These are phyloP conservation scores for Miscanthus lutarioriparius DNA, from an alignment of 176 grass and related monocot genomes.

Conservation along the genomic window DNA sequence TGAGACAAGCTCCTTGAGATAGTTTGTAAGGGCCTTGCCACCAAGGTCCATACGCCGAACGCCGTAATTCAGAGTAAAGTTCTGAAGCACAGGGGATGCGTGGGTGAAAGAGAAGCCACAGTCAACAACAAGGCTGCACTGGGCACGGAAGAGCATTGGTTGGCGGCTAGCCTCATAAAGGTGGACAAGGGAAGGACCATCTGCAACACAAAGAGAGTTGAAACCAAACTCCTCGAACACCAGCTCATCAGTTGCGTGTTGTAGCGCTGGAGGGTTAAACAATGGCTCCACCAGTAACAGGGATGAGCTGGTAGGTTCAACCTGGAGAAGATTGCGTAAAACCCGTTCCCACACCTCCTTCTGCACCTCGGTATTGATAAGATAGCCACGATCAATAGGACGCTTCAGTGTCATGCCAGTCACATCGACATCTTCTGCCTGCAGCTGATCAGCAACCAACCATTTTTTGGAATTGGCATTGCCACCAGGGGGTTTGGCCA, in stretches of 20 bases:
- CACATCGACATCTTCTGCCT: conserved; percentile 66
- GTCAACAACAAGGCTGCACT: conserved; percentile 89
- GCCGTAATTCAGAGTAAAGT: conserved; percentile 86
- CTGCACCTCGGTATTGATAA: conserved; percentile 83
- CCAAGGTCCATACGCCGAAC: conserved; percentile 85
- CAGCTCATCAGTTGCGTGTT: conserved; percentile 77
- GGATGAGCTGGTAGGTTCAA: conserved; percentile 61
- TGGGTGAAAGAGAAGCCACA: conserved; percentile 96
- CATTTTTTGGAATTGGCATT: conserved; percentile 60
- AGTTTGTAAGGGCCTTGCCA: conserved; percentile 89
- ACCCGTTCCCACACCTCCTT: conserved; percentile 88
- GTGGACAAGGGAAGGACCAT: conserved; percentile 82
- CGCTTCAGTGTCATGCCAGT: conserved; percentile 74
- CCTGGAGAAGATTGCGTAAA: conserved; percentile 56
- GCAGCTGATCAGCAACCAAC: conserved; percentile 83
- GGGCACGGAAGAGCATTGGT: conserved; percentile 30
- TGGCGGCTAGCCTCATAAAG: conserved; percentile 73
- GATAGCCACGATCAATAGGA: conserved; percentile 91
- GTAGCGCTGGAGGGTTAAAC: conserved; percentile 77
- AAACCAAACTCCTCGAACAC: conserved; percentile 94
- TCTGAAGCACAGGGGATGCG: conserved; percentile 82
- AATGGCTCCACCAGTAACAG: conserved; percentile 82
- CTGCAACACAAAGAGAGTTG: conserved; percentile 73
- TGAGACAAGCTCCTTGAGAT: conserved; percentile 93
- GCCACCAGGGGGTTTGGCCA: conserved; percentile 51